Conservation (phyloP, 1,139 yeast genomes). For the Yamadazyma buinensis region DNA sequence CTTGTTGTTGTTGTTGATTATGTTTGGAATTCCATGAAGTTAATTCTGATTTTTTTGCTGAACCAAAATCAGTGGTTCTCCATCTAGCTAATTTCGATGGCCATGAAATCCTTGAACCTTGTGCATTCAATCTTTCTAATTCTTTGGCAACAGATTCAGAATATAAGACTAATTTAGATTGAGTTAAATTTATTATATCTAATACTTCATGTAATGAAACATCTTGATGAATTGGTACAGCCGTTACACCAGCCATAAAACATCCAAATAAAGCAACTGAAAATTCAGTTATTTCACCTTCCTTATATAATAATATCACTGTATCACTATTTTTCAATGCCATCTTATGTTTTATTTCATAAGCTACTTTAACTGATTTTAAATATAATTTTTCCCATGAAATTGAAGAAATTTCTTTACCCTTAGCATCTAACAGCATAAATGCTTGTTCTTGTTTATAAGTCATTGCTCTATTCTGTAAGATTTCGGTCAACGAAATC, state of each 20-base stretch:
- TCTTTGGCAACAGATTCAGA: slow-evolving; percentile 76
- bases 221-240: slow-evolving; percentile 85
- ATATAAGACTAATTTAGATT: slow-evolving; percentile 72
- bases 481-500: slow-evolving; percentile 60
- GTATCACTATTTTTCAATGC: slow-evolving; percentile 77
- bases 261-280: slow-evolving; percentile 86
- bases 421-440: slow-evolving; percentile 66
- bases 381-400: slow-evolving; percentile 89
- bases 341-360: slow-evolving; percentile 70
- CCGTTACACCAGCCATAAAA: slow-evolving; percentile 89
- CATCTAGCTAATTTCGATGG: slow-evolving; percentile 56
- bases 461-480: slow-evolving; percentile 66
- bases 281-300: slow-evolving; percentile 80
- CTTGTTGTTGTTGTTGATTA: slow-evolving; percentile 20
- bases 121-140: slow-evolving; percentile 55
- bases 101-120: slow-evolving; percentile 34
- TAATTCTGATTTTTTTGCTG: slow-evolving; percentile 46
- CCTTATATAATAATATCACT: slow-evolving; percentile 79
- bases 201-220: slow-evolving; percentile 63
- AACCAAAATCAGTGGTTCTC: slow-evolving; percentile 87
- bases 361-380: slow-evolving; percentile 84
- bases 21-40: slow-evolving; percentile 25
- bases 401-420: slow-evolving; percentile 72
- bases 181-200: slow-evolving; percentile 69
- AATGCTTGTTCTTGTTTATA: slow-evolving; percentile 72